Conservation (phyloP, 176 grass and related monocot species). For the Raddia guianensis region DNA sequence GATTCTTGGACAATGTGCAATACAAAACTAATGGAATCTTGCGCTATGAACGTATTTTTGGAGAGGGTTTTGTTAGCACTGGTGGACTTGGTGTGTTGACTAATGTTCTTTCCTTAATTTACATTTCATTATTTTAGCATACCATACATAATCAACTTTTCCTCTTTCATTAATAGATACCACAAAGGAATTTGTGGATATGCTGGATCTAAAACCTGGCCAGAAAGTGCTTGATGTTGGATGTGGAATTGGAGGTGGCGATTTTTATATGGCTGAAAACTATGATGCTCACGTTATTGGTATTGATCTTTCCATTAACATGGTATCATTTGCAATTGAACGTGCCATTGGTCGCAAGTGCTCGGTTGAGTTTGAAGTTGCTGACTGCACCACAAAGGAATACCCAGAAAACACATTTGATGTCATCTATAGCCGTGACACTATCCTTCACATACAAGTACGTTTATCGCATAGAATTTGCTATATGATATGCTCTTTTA, state of each 20-base stretch:
- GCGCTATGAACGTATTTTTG: constrained; percentile 91
- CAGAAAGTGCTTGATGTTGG: constrained; percentile 97
- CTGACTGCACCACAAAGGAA: constrained; percentile 89
- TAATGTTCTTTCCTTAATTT: background rate
- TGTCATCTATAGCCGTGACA: constrained; percentile 95
- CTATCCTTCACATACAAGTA: constrained; percentile 97
- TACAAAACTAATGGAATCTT: constrained; percentile 94
- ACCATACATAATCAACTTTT: background rate
- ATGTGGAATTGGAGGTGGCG: constrained; percentile 91
- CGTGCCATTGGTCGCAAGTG: constrained; percentile 86
- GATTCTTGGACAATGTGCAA: constrained; percentile 94
- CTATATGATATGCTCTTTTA: background rate
- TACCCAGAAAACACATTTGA: constrained; percentile 79
- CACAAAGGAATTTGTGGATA: constrained; percentile 93
- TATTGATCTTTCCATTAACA: constrained; percentile 97
- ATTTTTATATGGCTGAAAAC: constrained; percentile 97
- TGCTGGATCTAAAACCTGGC: constrained; percentile 79
- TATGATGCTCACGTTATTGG: constrained; percentile 90
- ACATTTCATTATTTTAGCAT: background rate
- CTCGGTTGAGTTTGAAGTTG: constrained; percentile 92
- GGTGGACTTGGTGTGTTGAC: constrained; percentile 70
- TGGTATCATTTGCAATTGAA: constrained; percentile 96
- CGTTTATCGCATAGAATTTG: background rate
- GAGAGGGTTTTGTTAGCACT: constrained; percentile 93
- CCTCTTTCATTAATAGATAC: constrained; percentile 59